Conservation (phyloP, 2,329 filamentous ascomycete genomes). For the Xylariales sp. region DNA sequence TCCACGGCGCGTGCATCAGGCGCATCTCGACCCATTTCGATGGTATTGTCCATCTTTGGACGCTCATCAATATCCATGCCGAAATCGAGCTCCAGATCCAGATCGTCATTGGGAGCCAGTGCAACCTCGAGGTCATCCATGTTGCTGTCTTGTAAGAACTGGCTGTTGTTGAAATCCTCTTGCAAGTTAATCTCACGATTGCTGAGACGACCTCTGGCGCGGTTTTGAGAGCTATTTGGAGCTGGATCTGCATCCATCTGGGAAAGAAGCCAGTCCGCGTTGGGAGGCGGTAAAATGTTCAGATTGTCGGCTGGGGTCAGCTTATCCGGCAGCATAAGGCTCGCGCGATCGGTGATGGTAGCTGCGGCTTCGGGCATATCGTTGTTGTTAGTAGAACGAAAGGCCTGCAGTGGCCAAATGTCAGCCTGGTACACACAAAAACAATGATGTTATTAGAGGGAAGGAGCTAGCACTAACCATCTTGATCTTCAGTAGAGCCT, state of each 20-base stretch:
- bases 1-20: slow-evolving; percentile 63
- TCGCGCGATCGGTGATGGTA: slow-evolving; percentile 76
- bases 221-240: slow-evolving; percentile 52
- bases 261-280: slow-evolving; percentile 78
- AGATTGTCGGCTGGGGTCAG: slow-evolving; percentile 87
- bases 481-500: slow-evolving; percentile 96
- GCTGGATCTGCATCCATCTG: slow-evolving; percentile 59
- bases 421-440: slow-evolving; percentile 24
- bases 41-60: slow-evolving; percentile 52
- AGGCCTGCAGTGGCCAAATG: slow-evolving; percentile 59
- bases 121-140: slow-evolving; percentile 53
- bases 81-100: slow-evolving; percentile 71
- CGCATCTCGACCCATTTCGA: slow-evolving; percentile 89
- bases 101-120: slow-evolving; percentile 56
- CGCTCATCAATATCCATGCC: slow-evolving; percentile 70
- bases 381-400: slow-evolving; percentile 90
- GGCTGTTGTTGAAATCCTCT: slow-evolving; percentile 69
- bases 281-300: slow-evolving; percentile 75
- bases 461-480: slow-evolving; percentile 60
- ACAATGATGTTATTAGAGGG: background rate
- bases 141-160: slow-evolving; percentile 70
- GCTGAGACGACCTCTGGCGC: slow-evolving; percentile 38
- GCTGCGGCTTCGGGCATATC: slow-evolving; percentile 84
- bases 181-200: slow-evolving; percentile 65
- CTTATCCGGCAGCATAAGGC: slow-evolving; percentile 83